phyloP scores from a whole-genome alignment of 352 stramenopile species.

The Phytophthora melonis region DNA sequence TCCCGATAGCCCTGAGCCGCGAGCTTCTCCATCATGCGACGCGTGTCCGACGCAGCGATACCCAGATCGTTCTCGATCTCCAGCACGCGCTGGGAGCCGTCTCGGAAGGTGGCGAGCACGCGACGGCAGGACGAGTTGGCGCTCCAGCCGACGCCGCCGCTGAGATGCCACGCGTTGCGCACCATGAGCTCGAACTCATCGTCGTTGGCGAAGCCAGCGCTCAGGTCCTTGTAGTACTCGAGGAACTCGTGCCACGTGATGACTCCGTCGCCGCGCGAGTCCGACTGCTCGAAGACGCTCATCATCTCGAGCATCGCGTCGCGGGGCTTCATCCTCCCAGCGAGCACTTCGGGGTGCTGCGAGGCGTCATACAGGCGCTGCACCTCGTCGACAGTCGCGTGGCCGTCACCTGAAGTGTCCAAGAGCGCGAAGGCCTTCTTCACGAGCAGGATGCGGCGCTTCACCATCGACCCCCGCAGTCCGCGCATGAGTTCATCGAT shows the following conservation, averaged over 20 bases:
- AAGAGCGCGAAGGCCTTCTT: conserved; percentile 84
- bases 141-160: conserved; percentile 74
- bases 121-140: conserved; percentile 81
- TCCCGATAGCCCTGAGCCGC: conserved; percentile 58
- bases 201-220: conserved; percentile 79
- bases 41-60: conserved; percentile 54
- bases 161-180: conserved; percentile 89
- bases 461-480: conserved; percentile 82
- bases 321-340: conserved; percentile 58
- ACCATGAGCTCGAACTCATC: conserved; percentile 91
- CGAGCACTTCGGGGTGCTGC: conserved; percentile 86
- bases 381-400: conserved; percentile 76
- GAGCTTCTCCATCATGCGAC: conserved; percentile 63
- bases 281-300: conserved; percentile 67
- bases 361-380: conserved; percentile 77
- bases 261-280: conserved; percentile 46
- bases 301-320: conserved; percentile 89
- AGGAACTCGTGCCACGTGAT: conserved; percentile 90
- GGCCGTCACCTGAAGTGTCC: conserved; percentile 71
- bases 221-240: conserved; percentile 92
- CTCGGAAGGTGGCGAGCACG: conserved; percentile 74
- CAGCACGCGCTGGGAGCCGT: conserved; percentile 75
- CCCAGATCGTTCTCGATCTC: conserved; percentile 80
- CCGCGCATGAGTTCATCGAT: conserved; percentile 91
- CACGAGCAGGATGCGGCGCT: conserved; percentile 85